Evolutionary conservation across 352 stramenopile genomes (phyloP).

Genomic region (Pythium brachiatum): DNA sequence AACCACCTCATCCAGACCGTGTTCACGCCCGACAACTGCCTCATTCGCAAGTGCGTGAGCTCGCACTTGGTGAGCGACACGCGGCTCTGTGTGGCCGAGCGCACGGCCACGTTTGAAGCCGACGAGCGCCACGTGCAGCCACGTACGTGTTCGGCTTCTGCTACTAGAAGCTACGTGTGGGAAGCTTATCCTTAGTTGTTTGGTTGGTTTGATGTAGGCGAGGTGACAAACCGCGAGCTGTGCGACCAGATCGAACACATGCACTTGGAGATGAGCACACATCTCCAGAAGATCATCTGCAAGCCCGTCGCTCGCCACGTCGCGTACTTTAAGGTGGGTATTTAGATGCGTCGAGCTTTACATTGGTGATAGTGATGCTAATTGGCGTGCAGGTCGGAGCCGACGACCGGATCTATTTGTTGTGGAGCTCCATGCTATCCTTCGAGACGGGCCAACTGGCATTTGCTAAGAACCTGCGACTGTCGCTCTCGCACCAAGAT

Average conservation of each 20-base stretch:
- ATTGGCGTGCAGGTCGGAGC: slow-evolving; percentile 37
- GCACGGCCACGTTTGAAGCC: slow-evolving; percentile 62
- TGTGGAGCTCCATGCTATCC: slow-evolving; percentile 68
- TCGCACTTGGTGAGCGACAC: slow-evolving; percentile 42
- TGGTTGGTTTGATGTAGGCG: slow-evolving; percentile 28
- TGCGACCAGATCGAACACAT: slow-evolving; percentile 49
- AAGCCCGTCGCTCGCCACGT: slow-evolving; percentile 57
- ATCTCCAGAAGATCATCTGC: slow-evolving; percentile 60
- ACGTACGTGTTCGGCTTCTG: slow-evolving; percentile 31
- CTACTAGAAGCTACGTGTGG: too few species aligned
- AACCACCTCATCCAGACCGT: slow-evolving; percentile 66
- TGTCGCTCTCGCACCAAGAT: slow-evolving; percentile 34
- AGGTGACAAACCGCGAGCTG: slow-evolving; percentile 49
- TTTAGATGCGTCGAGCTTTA: not conserved
- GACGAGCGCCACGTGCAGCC: slow-evolving; percentile 41
- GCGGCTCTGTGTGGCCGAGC: slow-evolving; percentile 33
- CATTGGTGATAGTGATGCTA: not conserved
- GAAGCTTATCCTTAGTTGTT: not conserved
- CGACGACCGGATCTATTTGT: slow-evolving; percentile 62
- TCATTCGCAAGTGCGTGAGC: slow-evolving; percentile 65
- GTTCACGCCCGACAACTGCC: slow-evolving; percentile 58
- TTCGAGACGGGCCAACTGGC: slow-evolving; percentile 45
- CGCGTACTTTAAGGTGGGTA: slow-evolving; percentile 64
- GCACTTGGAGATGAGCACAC: slow-evolving; percentile 50
- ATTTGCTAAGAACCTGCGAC: slow-evolving; percentile 42